These are phyloP conservation scores for Aspergillus viridinutans DNA, from an alignment of 2,329 filamentous ascomycete genomes.

Conservation along the genomic window DNA sequence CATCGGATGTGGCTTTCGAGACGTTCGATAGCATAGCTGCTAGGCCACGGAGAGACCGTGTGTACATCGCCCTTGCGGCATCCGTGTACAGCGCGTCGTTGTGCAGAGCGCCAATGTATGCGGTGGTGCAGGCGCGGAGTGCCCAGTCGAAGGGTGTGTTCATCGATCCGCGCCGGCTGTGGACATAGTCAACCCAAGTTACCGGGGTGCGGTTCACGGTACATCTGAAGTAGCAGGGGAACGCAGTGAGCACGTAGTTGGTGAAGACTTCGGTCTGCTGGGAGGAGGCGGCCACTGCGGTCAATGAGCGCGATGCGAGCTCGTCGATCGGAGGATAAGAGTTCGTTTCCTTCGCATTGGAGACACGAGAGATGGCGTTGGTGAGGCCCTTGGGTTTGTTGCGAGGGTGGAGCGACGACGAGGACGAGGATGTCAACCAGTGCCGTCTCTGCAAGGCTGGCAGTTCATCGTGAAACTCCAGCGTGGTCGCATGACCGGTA, in stretches of 20 bases:
- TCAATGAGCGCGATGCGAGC: conserved; percentile 24
- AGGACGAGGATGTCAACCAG: conserved; percentile 8
- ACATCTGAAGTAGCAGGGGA: conserved; percentile 26
- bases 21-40: conserved; percentile 21
- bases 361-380: not conserved
- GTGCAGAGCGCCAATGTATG: conserved; percentile 15
- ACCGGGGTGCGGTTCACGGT: conserved; percentile 24
- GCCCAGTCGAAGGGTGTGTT: conserved; percentile 21
- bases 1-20: conserved; percentile 27
- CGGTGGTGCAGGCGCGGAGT: conserved; percentile 16
- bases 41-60: conserved; percentile 26
- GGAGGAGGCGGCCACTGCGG: conserved; percentile 19
- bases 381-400: not conserved
- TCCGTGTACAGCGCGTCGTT: conserved; percentile 22
- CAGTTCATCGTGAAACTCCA: conserved; percentile 31
- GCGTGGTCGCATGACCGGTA: conserved; percentile 18
- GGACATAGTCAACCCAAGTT: conserved; percentile 27
- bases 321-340: conserved; percentile 18
- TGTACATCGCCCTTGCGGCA: conserved; percentile 24
- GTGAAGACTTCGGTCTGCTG: conserved; percentile 26
- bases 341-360: not conserved
- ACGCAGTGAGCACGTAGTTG: conserved; percentile 24
- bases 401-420: not conserved
- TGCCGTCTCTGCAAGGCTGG: conserved; percentile 25
- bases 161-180: conserved; percentile 10